These are phyloP conservation scores for Fraxinus cuspidata DNA, from an alignment of 257 asterid species.

Conservation along the genomic window DNA sequence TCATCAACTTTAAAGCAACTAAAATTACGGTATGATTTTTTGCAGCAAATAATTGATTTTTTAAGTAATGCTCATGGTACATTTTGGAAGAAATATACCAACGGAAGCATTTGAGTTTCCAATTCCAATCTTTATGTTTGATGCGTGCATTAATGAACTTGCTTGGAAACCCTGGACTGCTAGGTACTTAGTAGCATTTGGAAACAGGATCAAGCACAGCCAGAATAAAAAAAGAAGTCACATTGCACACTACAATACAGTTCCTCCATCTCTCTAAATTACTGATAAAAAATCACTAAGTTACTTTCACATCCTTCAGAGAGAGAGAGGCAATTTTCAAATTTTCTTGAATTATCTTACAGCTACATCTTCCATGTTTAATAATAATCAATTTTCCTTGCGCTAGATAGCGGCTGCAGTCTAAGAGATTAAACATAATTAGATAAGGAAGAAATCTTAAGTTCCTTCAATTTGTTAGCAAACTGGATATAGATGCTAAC, in stretches of 20 bases:
- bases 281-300: not conserved
- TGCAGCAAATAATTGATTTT: not conserved
- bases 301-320: not conserved
- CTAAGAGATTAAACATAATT: constrained; percentile 1
- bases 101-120: constrained; percentile 4
- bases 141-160: not conserved
- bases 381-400: constrained; percentile 14
- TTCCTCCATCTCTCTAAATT: not conserved
- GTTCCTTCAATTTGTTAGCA: not conserved
- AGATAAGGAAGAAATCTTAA: constrained; percentile 13
- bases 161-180: not conserved
- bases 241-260: not conserved
- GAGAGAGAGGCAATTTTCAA: not conserved
- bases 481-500: constrained; percentile 19
- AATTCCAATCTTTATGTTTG: not conserved
- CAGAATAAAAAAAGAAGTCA: not conserved
- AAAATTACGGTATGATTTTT: not conserved
- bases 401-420: constrained; percentile 7
- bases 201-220: not conserved
- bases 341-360: constrained; percentile 1
- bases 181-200: not conserved
- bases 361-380: not conserved
- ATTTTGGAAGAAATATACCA: not conserved
- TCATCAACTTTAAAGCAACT: constrained; percentile 1
- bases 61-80: not conserved